Base-by-base conservation (phyloP, 331 rosid genomes). In the Rhamnella rubrinervis region DNA sequence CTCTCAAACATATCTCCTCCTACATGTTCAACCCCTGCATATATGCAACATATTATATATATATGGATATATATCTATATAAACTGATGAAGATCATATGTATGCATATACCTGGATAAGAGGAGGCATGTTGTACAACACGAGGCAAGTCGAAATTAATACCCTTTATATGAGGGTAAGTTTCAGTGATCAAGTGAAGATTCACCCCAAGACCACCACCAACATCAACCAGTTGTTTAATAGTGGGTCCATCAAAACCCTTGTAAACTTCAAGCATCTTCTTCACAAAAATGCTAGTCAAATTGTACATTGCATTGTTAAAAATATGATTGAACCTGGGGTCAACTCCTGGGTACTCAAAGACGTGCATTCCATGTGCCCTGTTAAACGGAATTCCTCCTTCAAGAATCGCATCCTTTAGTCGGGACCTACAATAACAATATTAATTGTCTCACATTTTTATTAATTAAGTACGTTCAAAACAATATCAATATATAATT, bases 121-220 rank as follows among this genome's bases (percentile, higher is more conserved):
- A 55, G 18, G 73, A 44, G 51, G 70, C 77, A 52, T 18, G 20
- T 52, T 52, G 15, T 2, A 18, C 17, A 2, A 52, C 57, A 52
- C 18, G 57, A 19, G 57, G 57, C 23, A 79, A 72, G 64, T 86
- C 87, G 8, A 69, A 83, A 65, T 80, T 83, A 50, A 80, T 60
- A 21, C 72, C 84, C 1, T 80, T 51, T 4, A 80, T 52, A 13
- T 70, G 56, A 62, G 82, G 76, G 10, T 71, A 81, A 15, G 64
- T 61, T 25, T 85, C 74, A n/a, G 74, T 77, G 55, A 84, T 78
- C 38, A 79, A 41, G 16, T 67, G 47, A 16, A 84, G 79, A 10
- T 75, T 67, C 25, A 57, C 19, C 25, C 89, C 86, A 18, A 82
- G 26, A 38, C 83, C 83, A 50, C 92, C 89, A 14, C 85, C 92